These are phyloP conservation scores for Knoxia roxburghii DNA, from an alignment of 257 asterid genomes.

Conservation along the genomic window DNA sequence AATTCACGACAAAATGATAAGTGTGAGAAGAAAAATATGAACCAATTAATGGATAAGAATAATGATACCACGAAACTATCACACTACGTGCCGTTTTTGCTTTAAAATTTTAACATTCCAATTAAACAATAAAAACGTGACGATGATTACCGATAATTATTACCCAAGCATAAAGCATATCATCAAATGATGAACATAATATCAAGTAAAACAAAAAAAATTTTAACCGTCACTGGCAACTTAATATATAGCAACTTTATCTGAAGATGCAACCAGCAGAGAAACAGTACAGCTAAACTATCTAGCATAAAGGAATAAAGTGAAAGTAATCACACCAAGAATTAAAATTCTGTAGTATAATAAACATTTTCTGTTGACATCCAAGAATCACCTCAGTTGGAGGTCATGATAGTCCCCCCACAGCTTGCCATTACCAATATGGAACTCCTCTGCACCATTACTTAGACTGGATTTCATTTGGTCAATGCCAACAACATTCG, in stretches of 20 bases:
- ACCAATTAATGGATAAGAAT: background rate
- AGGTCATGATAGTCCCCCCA: constrained; percentile 89
- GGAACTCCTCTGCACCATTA: constrained; percentile 29
- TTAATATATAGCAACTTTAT: background rate
- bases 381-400: constrained; percentile 65
- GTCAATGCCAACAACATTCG: constrained; percentile 85
- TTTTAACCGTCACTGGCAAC: too few species aligned
- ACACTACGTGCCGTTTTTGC: background rate
- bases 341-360: constrained; percentile 12
- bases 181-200: background rate
- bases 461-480: constrained; percentile 58
- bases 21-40: background rate
- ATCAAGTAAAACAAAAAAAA: background rate
- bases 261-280: background rate
- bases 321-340: constrained; percentile 15
- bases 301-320: constrained; percentile 9
- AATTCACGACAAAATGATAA: background rate
- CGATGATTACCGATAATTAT: background rate
- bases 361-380: constrained; percentile 15
- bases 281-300: constrained; percentile 10
- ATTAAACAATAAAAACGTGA: background rate
- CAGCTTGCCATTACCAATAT: constrained; percentile 49
- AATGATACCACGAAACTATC: background rate
- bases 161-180: background rate
- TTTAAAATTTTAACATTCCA: background rate